These are phyloP conservation scores for Mallotus repandus DNA, from an alignment of 441 rosid species.

Conservation along the genomic window DNA sequence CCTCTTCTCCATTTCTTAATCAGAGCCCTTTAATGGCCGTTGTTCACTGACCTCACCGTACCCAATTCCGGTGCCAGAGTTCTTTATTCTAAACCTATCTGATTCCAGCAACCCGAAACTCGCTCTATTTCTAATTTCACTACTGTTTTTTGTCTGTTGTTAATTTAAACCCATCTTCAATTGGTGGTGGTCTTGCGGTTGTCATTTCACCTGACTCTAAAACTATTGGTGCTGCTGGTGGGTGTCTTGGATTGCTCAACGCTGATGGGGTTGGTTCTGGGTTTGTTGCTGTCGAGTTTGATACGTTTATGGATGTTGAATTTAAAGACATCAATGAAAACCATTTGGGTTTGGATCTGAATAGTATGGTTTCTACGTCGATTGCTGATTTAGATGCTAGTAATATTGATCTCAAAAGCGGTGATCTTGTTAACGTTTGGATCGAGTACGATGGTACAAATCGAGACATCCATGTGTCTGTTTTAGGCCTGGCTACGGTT, in stretches of 20 bases:
- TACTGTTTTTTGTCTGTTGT: conserved; percentile 74
- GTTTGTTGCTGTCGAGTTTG: conserved; percentile 89
- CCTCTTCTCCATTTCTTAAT: too few relatives aligned
- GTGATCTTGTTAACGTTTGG: conserved; percentile 81
- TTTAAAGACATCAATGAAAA: conserved; percentile 84
- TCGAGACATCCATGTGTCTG: conserved; percentile 44
- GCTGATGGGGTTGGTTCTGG: conserved; percentile 40
- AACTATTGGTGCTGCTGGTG: conserved; percentile 68
- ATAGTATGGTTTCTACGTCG: conserved; percentile 65
- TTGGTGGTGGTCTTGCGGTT: conserved; percentile 98
- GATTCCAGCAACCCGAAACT: conserved; percentile 59
- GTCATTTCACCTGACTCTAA: conserved; percentile 68
- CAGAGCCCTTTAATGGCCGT: too few relatives aligned
- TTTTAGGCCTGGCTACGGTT: too few relatives aligned
- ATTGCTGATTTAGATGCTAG: conserved; percentile 61
- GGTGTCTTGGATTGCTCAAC: conserved; percentile 60
- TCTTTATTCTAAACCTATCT: conserved; percentile 69
- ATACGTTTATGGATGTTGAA: conserved; percentile 83
- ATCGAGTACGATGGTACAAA: conserved; percentile 61
- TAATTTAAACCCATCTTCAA: conserved; percentile 83
- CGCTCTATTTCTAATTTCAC: conserved; percentile 61
- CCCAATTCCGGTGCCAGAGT: conserved; percentile 77
- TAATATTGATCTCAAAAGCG: conserved; percentile 83
- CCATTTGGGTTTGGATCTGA: conserved; percentile 91
- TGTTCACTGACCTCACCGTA: conserved; percentile 38